Evolutionary conservation across 2,329 filamentous ascomycete species (phyloP), one percentile per base, ranked within the genome.

Genomic region (Colletotrichum sp.): DNA sequence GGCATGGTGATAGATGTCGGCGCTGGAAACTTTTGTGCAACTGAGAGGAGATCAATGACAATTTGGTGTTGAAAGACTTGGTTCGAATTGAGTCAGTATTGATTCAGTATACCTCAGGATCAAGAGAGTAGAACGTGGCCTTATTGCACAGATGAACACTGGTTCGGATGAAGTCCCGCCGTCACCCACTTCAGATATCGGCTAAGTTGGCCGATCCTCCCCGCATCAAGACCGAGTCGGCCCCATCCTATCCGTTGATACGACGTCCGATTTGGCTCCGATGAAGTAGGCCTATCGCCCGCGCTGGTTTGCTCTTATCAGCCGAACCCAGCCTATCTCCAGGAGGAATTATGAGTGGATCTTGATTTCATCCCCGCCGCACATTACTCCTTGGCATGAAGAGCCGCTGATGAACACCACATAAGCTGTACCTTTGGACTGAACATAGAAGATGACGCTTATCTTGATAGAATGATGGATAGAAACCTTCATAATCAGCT

Each of bases 401-500:
- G 18, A 49, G 44, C 9, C n/a, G 44, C 44, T 49, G n/a, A 21
- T 21, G 44, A 13, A 21, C n/a, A 49, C 44, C 44, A 21, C 44
- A 4, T 21, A 21, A 5, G 44, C 18, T 21, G 44, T 12, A 13
- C 9, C 44, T 18, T 0, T 49, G 2, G 0, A 21, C 18, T 0
- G 44, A 2, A 49, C 3, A 1, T n/a, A 1, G 44, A 2, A 0
- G 44, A 12, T 49, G 0, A 0, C 18, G 18, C 44, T 49, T 49
- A 49, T 49, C 44, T 49, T 21, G 44, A 49, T 21, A 12, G 3
- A 49, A 21, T 10, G 44, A 21, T 49, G n/a, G 10, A 49, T 21
- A 0, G 44, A 3, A 0, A 49, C 44, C 44, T 21, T 49, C 44
- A 13, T 0, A 49, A 44, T 44, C 5, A 44, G 18, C 18, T 0